phyloP scores from a whole-genome alignment of 345 rosid species.

The Salix dunnii region DNA sequence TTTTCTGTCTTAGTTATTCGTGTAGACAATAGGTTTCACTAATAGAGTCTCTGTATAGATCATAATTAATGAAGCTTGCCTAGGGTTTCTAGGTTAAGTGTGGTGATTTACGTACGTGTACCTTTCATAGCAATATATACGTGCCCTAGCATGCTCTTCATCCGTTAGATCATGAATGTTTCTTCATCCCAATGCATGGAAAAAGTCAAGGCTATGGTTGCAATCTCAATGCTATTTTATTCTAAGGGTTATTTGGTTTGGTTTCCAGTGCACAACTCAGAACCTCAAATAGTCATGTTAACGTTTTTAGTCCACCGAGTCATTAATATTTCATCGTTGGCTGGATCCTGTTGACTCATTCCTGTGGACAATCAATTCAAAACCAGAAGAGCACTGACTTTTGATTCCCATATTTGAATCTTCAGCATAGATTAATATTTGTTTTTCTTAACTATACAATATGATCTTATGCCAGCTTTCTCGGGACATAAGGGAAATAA shows the following conservation, averaged over 20 bases:
- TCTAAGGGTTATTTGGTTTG: background rate
- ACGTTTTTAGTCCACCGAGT: background rate
- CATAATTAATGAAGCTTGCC: conserved; percentile 30
- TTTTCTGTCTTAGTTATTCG: conserved; percentile 15
- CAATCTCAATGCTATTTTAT: conserved; percentile 29
- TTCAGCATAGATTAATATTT: background rate
- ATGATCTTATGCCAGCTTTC: background rate
- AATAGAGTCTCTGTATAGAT: conserved; percentile 5
- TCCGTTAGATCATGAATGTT: conserved; percentile 19
- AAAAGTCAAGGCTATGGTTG: conserved; percentile 35
- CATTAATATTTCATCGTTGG: conserved; percentile 7
- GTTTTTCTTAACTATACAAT: background rate
- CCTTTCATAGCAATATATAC: background rate
- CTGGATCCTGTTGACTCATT: conserved; percentile 4
- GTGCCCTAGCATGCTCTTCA: background rate
- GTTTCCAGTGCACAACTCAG: background rate
- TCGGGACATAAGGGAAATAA: background rate
- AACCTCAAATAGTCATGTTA: background rate
- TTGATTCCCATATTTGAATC: background rate
- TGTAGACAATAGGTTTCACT: background rate
- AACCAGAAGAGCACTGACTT: background rate
- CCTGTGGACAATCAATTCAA: background rate
- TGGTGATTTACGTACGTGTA: conserved; percentile 6
- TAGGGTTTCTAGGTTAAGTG: conserved; percentile 21
- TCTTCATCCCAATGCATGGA: conserved; percentile 22